Evolutionary conservation across 305 asterid species (phyloP), one percentile per base, ranked within the genome.

Genomic region (Fraxinus velutina): DNA sequence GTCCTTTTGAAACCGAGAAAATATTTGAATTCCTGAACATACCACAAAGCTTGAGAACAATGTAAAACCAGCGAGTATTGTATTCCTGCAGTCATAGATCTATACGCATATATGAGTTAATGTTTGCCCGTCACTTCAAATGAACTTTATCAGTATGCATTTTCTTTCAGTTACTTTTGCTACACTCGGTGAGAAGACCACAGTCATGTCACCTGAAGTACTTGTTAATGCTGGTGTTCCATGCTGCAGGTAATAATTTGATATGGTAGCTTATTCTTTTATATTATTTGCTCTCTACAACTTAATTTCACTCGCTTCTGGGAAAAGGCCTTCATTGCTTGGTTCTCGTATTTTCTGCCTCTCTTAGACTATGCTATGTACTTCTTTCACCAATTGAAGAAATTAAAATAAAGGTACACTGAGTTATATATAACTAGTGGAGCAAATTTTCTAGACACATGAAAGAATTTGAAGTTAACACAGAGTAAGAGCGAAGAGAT

Each of bases 201-300:
- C 99, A n/a, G 98, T 96, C 83, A 96, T 96, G 97, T 92, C 99
- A 64, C 99, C 99, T 1, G 98, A 96, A 92, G 98, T 96, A 83
- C 97, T 96, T 81, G 89, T 91, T 84, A 87, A 83, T 89, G 96
- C 97, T 36, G 98, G 98, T 81, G 94, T 96, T 84, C 99, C 99
- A 60, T 96, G 99, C 92, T 96, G 99, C 99, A 94, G 99, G 99
- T 96, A 88, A 89, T 79, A 83, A 82, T 80, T 83, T 74, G 66
- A 66, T 79, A 74, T 79, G 81, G 75, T 86, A 29, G 77, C 79
- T 77, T 84, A 79, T 42, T 85, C 66, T 55, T 76, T 32, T 77
- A 72, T 73, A 77, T 73, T 73, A 44, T 68, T 85, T 81, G 71
- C 71, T 62, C 64, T 74, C 80, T 62, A 80, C 32, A 52, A 29